Percentiles rank a stretch among this genome's conserved stretches.
phyloP scores from a whole-genome alignment of 768 basidiomycete species.

The Boletus bicolor region DNA sequence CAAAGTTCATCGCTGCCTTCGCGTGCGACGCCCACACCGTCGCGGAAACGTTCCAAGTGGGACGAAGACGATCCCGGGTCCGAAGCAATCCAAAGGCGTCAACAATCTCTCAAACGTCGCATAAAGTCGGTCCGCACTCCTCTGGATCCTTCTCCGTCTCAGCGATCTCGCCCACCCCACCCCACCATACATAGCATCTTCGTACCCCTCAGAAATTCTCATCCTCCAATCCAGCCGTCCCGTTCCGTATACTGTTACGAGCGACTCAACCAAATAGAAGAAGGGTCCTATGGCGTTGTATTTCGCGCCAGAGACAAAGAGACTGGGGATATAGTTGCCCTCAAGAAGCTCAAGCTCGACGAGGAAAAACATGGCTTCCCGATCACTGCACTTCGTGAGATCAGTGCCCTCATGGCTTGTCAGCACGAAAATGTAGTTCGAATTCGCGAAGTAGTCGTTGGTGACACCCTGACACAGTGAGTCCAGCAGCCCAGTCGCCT shows the following conservation, averaged over 20 bases:
- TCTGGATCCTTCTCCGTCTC: slow-evolving; percentile 16
- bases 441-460: slow-evolving; percentile 97
- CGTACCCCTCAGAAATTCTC: slow-evolving; percentile 70
- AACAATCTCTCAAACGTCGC: slow-evolving; percentile 53
- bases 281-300: slow-evolving; percentile 96
- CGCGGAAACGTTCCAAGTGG: slow-evolving; percentile 79
- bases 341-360: slow-evolving; percentile 97
- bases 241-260: slow-evolving; percentile 95
- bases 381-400: slow-evolving; percentile 91
- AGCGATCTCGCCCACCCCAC: slow-evolving; percentile 13
- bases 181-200: slow-evolving; percentile 54
- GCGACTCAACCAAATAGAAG: slow-evolving; percentile 95
- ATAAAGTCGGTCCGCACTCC: slow-evolving; percentile 37
- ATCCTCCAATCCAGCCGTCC: slow-evolving; percentile 81
- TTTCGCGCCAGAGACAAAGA: slow-evolving; percentile 94
- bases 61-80: slow-evolving; percentile 46
- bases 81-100: slow-evolving; percentile 32
- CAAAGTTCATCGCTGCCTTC: slow-evolving; percentile 22
- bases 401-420: slow-evolving; percentile 95
- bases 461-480: slow-evolving; percentile 98
- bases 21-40: slow-evolving; percentile 46
- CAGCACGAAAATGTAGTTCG: slow-evolving; percentile 94
- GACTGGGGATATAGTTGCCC: slow-evolving; percentile 91
- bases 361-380: slow-evolving; percentile 99
- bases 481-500: slow-evolving; percentile 37